phyloP scores from a whole-genome alignment of 2,329 filamentous ascomycete genomes.

The Alternaria alternata region DNA sequence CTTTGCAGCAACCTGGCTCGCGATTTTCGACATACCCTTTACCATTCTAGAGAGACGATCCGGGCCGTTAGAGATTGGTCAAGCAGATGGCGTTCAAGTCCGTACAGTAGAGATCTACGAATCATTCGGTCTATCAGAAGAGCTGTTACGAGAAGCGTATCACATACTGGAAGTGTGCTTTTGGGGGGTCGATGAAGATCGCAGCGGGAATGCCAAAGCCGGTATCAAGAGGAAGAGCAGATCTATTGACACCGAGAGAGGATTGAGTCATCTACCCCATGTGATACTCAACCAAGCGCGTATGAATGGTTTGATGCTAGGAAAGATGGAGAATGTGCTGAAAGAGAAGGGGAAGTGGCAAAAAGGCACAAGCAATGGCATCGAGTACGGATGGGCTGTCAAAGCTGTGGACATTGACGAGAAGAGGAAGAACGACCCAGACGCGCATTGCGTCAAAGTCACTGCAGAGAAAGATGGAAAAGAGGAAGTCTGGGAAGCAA shows the following conservation, averaged over 20 bases:
- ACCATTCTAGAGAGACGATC: slow-evolving; percentile 65
- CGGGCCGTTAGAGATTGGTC: slow-evolving; percentile 65
- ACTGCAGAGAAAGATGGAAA: slow-evolving; percentile 42
- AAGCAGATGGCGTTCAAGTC: slow-evolving; percentile 71
- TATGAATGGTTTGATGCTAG: slow-evolving; percentile 68
- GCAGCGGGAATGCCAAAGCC: slow-evolving; percentile 32
- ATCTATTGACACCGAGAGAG: slow-evolving; percentile 65
- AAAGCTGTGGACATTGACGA: slow-evolving; percentile 61
- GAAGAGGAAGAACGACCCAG: slow-evolving; percentile 39
- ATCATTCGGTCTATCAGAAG: slow-evolving; percentile 71
- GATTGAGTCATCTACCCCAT: slow-evolving; percentile 70
- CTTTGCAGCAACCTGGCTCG: slow-evolving; percentile 68
- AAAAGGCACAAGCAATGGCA: slow-evolving; percentile 42
- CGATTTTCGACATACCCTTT: slow-evolving; percentile 64
- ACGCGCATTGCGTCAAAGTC: slow-evolving; percentile 44
- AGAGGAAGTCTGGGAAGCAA: slow-evolving; percentile 45
- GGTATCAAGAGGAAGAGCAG: slow-evolving; percentile 55
- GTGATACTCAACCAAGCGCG: slow-evolving; percentile 76
- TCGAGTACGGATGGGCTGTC: slow-evolving; percentile 66
- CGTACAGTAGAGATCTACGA: slow-evolving; percentile 78
- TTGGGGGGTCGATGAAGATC: slow-evolving; percentile 48
- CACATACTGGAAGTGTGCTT: slow-evolving; percentile 70
- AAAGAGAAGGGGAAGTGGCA: slow-evolving; percentile 38
- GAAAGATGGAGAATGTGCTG: slow-evolving; percentile 56
- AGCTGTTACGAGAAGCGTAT: slow-evolving; percentile 70